Conservation (phyloP, 805 yeast species). For the Candida silvicultrix region DNA sequence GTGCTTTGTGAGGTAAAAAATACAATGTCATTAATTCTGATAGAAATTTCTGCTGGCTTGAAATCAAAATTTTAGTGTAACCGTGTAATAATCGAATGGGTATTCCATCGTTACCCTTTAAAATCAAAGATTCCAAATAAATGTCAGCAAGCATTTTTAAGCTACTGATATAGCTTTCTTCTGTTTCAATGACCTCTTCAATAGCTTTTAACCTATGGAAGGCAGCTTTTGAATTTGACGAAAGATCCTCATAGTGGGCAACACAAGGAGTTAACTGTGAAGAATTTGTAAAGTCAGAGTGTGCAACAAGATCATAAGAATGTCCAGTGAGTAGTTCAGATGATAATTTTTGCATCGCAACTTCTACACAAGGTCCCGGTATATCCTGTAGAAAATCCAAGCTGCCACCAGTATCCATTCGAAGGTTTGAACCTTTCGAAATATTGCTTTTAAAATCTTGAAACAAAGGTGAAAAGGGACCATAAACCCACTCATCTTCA, state of each 20-base stretch:
- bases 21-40: slow-evolving; percentile 17
- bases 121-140: slow-evolving; percentile 35
- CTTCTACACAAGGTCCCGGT: slow-evolving; percentile 7
- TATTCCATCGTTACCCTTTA: slow-evolving; percentile 23
- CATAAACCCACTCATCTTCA: neutral
- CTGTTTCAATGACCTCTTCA: slow-evolving; percentile 46
- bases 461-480: neutral
- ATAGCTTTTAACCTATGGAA: slow-evolving; percentile 23
- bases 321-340: slow-evolving; percentile 2
- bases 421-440: neutral
- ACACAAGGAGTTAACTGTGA: slow-evolving; percentile 14
- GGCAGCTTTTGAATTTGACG: slow-evolving; percentile 13
- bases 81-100: slow-evolving; percentile 29
- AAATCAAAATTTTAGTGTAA: slow-evolving; percentile 24
- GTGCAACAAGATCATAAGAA: neutral
- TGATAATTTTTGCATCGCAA: slow-evolving; percentile 6
- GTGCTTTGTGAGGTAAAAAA: slow-evolving; percentile 1
- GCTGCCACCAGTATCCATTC: neutral
- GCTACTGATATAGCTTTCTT: slow-evolving; percentile 39
- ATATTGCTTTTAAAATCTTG: neutral
- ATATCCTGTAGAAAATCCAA: slow-evolving; percentile 4
- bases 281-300: slow-evolving; percentile 11
- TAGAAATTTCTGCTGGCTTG: slow-evolving; percentile 27
- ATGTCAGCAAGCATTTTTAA: slow-evolving; percentile 35
- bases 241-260: slow-evolving; percentile 5